These are phyloP conservation scores for Ophiostoma fasciatum DNA, from an alignment of 2,329 filamentous ascomycete species.

Conservation along the genomic window DNA sequence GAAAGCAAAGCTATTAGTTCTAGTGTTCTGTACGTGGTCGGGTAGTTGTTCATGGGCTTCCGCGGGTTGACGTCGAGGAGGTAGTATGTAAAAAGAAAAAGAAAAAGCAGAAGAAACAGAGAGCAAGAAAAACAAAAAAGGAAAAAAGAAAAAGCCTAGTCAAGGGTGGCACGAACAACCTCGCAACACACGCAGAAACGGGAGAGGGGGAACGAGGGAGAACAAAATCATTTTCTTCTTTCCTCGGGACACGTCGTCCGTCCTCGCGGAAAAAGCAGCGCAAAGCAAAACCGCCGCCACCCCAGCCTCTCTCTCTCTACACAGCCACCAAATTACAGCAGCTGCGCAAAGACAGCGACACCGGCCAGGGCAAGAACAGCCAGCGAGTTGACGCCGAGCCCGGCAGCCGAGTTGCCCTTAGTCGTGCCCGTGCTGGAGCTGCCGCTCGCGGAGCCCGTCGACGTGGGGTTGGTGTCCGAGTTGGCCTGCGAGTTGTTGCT, in stretches of 20 bases:
- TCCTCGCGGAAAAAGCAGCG: slow-evolving; percentile 1
- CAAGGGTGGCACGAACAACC: slow-evolving; percentile 1
- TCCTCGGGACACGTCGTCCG: background rate
- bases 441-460: slow-evolving; percentile 17
- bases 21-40: slow-evolving; percentile 9
- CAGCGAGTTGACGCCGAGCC: slow-evolving; percentile 30
- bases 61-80: slow-evolving; percentile 1
- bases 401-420: slow-evolving; percentile 28
- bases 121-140: background rate
- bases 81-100: background rate
- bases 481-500: slow-evolving; percentile 38
- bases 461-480: slow-evolving; percentile 25
- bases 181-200: background rate
- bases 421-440: slow-evolving; percentile 15
- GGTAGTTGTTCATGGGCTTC: slow-evolving; percentile 3
- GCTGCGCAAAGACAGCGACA: slow-evolving; percentile 27
- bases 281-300: slow-evolving; percentile 1
- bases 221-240: slow-evolving; percentile 3
- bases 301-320: background rate
- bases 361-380: slow-evolving; percentile 29
- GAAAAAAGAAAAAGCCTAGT: slow-evolving; percentile 1
- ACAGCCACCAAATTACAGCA: slow-evolving; percentile 28
- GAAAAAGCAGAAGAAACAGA: background rate
- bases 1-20: slow-evolving; percentile 11
- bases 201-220: background rate